phyloP scores from a whole-genome alignment of 352 stramenopile genomes.

The Globisporangium middletonii region DNA sequence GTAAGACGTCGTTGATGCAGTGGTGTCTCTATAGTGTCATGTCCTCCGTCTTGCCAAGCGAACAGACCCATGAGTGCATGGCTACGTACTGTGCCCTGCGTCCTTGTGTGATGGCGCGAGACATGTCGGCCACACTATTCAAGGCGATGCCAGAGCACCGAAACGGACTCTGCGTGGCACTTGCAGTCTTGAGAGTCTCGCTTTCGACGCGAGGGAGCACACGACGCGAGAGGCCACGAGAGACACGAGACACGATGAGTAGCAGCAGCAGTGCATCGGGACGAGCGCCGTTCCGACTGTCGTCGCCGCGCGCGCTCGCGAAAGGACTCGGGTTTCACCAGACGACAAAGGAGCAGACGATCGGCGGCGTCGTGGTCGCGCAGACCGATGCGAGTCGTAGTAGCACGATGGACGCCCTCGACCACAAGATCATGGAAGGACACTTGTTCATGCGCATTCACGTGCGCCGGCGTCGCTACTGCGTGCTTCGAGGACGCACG shows the following conservation, averaged over 20 bases:
- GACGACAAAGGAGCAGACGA: constrained; percentile 8
- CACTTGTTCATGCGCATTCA: constrained; percentile 57
- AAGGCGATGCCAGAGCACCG: no score
- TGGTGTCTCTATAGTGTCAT: no score
- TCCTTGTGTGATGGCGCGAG: not conserved
- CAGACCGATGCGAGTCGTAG: not conserved
- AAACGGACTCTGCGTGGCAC: no score
- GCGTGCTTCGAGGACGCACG: constrained; percentile 46
- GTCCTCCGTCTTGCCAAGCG: no score
- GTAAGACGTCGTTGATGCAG: no score
- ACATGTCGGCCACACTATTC: not conserved
- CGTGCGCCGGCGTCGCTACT: constrained; percentile 58
- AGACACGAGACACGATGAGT: not conserved
- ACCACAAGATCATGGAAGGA: constrained; percentile 38
- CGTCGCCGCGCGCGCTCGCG: constrained; percentile 12
- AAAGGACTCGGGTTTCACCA: constrained; percentile 12
- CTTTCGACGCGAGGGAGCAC: not conserved
- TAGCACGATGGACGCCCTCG: not conserved
- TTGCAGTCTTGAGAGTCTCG: no score
- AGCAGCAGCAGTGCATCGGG: not conserved
- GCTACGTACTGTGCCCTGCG: no score
- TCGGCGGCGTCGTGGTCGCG: constrained; percentile 7
- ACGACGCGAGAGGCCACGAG: not conserved
- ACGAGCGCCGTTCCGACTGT: constrained; percentile 13
- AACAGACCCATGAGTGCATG: no score